Evolutionary conservation across 2,329 filamentous ascomycete species (phyloP).

Genomic region (Keithomyces neogunnii): DNA sequence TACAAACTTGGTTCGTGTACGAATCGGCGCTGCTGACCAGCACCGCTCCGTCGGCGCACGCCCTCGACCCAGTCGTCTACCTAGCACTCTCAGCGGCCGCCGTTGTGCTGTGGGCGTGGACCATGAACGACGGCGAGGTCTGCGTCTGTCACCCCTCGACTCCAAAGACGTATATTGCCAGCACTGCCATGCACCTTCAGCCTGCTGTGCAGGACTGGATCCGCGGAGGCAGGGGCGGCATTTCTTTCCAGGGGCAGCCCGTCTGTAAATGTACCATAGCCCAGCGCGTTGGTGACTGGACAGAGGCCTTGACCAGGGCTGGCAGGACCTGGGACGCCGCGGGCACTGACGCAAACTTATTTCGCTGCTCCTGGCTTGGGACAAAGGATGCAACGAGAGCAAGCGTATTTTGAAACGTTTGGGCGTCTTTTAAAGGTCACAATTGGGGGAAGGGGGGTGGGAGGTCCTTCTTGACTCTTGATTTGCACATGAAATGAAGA

Average conservation of each 20-base stretch:
- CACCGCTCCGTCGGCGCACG: conserved; percentile 1
- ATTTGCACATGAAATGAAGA: too few relatives aligned
- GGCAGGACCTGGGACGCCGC: conserved; percentile 11
- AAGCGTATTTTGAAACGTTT: too few relatives aligned
- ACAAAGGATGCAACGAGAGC: background rate
- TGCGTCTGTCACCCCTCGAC: conserved; percentile 19
- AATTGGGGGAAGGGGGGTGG: too few relatives aligned
- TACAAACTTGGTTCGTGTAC: conserved; percentile 20
- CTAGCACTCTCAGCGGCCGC: conserved; percentile 23
- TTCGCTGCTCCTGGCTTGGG: conserved; percentile 5
- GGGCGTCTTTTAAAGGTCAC: too few relatives aligned
- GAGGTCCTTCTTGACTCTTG: too few relatives aligned
- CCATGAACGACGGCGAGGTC: conserved; percentile 16
- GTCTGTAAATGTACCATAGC: conserved; percentile 11
- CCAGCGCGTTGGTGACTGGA: conserved; percentile 8
- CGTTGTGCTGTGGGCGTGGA: conserved; percentile 27
- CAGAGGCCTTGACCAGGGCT: conserved; percentile 8
- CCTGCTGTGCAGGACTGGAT: conserved; percentile 21
- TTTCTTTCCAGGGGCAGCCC: conserved; percentile 6
- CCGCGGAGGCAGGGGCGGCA: conserved; percentile 12
- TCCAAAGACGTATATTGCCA: conserved; percentile 16
- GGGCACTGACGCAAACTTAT: conserved; percentile 3
- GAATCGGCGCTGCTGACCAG: conserved; percentile 9
- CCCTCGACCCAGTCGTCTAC: conserved; percentile 25
- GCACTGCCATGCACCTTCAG: conserved; percentile 15